Conservation (phyloP, 306 rosid genomes). For the Adenanthera pavonina region DNA sequence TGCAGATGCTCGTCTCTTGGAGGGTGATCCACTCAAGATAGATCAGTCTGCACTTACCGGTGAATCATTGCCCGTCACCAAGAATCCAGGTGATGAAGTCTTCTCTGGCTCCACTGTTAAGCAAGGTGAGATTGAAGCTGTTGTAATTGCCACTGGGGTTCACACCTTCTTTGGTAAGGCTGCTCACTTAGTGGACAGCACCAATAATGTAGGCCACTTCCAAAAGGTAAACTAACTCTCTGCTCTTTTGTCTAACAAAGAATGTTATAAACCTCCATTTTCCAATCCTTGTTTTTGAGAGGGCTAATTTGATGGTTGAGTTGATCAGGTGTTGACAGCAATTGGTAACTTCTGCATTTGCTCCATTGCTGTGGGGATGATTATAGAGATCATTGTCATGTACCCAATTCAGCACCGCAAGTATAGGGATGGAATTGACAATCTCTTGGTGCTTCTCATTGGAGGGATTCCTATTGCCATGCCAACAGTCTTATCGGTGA, state of each 20-base stretch:
- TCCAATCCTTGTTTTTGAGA: not conserved
- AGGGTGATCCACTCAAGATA: conserved; percentile 73
- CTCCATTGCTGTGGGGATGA: conserved; percentile 76
- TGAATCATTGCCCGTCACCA: conserved; percentile 73
- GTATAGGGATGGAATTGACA: conserved; percentile 80
- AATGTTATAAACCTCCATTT: not conserved
- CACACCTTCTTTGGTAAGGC: conserved; percentile 91
- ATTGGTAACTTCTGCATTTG: conserved; percentile 90
- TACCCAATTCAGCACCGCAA: conserved; percentile 68
- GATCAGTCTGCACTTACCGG: conserved; percentile 87
- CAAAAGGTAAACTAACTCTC: conserved; percentile 61
- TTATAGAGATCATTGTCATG: conserved; percentile 71
- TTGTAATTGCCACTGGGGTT: conserved; percentile 87
- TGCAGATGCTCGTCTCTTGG: conserved; percentile 82
- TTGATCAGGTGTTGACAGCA: conserved; percentile 70
- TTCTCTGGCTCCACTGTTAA: conserved; percentile 86
- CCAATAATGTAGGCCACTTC: conserved; percentile 74
- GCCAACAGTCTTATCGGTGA: conserved; percentile 89
- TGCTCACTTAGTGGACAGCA: conserved; percentile 83
- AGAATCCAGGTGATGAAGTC: conserved; percentile 64
- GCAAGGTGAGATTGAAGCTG: conserved; percentile 86
- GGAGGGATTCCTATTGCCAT: conserved; percentile 91
- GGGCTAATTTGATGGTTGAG: conserved; percentile 25
- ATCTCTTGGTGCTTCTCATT: conserved; percentile 83
- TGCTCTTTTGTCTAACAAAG: not conserved